Percentiles rank a stretch among this genome's conserved stretches.
These are phyloP conservation scores for Pleoardoris graminearum DNA, from an alignment of 2,329 filamentous ascomycete species.

Conservation along the genomic window DNA sequence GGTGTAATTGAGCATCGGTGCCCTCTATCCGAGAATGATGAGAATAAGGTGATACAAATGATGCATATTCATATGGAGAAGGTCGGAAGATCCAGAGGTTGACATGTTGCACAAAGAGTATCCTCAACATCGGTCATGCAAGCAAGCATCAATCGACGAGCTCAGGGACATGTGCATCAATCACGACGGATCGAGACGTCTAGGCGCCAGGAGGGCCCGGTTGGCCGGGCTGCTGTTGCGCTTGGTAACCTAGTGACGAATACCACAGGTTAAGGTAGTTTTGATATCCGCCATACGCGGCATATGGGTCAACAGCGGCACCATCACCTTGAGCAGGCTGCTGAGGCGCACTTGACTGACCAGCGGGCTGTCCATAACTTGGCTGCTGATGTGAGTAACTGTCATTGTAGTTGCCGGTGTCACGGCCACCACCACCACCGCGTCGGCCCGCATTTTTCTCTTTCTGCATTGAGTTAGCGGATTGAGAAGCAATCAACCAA, in stretches of 20 bases:
- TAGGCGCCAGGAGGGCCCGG: constrained; percentile 41
- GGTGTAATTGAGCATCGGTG: not conserved
- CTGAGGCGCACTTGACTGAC: constrained; percentile 31
- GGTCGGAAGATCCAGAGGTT: constrained; percentile 14
- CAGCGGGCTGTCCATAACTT: constrained; percentile 43
- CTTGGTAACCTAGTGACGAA: constrained; percentile 65
- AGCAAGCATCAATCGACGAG: constrained; percentile 43
- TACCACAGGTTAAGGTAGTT: constrained; percentile 82
- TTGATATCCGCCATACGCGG: constrained; percentile 80
- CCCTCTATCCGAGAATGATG: not conserved
- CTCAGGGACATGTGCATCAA: constrained; percentile 43
- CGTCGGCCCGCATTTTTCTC: constrained; percentile 51
- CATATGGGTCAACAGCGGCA: constrained; percentile 59
- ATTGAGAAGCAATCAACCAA: not conserved
- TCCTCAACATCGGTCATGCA: constrained; percentile 41
- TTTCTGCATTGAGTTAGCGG: constrained; percentile 44
- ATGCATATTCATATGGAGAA: constrained; percentile 9
- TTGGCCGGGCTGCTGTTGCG: constrained; percentile 30
- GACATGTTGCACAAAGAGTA: constrained; percentile 32
- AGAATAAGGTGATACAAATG: not conserved
- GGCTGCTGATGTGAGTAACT: constrained; percentile 54
- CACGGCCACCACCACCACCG: constrained; percentile 43
- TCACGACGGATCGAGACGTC: constrained; percentile 33
- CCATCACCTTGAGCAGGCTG: constrained; percentile 54
- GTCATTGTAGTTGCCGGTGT: constrained; percentile 43